Evolutionary conservation across 75 land plant genomes (phyloP).

Genomic region (Cryptomeria japonica): DNA sequence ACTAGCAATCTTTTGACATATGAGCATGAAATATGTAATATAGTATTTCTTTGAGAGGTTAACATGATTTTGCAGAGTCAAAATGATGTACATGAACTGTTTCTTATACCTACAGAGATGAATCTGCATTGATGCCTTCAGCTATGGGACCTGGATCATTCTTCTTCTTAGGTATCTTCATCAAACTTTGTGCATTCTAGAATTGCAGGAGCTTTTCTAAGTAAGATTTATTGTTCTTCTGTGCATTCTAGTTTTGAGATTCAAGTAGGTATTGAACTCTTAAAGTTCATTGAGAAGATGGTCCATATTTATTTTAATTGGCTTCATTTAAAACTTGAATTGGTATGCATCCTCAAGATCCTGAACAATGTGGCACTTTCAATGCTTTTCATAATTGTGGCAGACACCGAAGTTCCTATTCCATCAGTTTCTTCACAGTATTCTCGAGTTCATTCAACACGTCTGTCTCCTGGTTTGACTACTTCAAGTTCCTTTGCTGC

Average conservation of each 20-base stretch:
- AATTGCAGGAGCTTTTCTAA: background rate
- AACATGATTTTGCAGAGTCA: background rate
- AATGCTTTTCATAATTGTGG: background rate
- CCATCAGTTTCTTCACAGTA: slow-evolving; percentile 7
- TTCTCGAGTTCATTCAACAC: slow-evolving; percentile 7
- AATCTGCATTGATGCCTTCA: background rate
- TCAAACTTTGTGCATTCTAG: background rate
- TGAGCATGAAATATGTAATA: background rate
- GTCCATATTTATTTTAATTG: background rate
- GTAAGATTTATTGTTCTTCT: background rate
- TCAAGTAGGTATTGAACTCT: background rate
- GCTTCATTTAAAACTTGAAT: background rate
- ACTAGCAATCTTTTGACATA: background rate
- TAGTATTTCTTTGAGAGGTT: background rate
- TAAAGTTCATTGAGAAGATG: background rate
- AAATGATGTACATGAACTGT: background rate
- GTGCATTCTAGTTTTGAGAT: background rate
- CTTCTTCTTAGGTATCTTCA: slow-evolving; percentile 14
- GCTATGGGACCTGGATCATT: background rate
- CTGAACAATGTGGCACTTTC: slow-evolving; percentile 7
- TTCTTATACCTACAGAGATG: background rate
- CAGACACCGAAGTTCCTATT: slow-evolving; percentile 19
- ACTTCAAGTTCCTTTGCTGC: slow-evolving; percentile 12
- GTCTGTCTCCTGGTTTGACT: slow-evolving; percentile 4
- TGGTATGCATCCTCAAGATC: background rate